These are phyloP conservation scores for Quercus tomentella DNA, from an alignment of 331 rosid genomes.

Conservation along the genomic window DNA sequence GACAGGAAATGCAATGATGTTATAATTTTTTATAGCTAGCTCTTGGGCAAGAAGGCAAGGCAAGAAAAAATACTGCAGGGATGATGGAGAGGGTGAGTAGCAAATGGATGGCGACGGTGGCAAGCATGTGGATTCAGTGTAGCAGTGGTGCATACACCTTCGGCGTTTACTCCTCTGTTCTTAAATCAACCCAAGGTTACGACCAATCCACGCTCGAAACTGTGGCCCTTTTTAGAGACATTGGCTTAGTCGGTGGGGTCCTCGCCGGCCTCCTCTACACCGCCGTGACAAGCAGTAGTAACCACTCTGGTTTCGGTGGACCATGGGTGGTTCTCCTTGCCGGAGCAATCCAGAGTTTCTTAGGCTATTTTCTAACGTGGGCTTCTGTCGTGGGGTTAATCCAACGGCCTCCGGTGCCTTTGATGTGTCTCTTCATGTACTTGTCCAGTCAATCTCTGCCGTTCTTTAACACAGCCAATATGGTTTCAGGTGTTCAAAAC, in stretches of 20 bases:
- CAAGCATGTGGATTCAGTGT: constrained; percentile 78
- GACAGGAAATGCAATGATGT: no score
- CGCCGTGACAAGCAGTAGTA: constrained; percentile 40
- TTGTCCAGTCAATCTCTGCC: constrained; percentile 60
- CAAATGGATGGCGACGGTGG: constrained; percentile 63
- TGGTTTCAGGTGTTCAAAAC: constrained; percentile 73
- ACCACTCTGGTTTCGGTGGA: constrained; percentile 16
- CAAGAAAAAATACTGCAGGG: neutral
- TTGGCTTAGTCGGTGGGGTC: constrained; percentile 78
- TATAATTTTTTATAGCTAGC: no score
- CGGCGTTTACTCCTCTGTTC: constrained; percentile 69
- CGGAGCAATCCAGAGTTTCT: constrained; percentile 61
- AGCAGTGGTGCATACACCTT: constrained; percentile 80
- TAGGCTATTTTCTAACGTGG: constrained; percentile 62
- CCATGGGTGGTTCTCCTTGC: constrained; percentile 72
- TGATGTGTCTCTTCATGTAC: constrained; percentile 70
- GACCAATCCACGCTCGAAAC: constrained; percentile 85
- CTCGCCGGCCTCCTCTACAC: constrained; percentile 78
- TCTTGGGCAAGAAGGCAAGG: no score
- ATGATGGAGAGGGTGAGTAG: constrained; percentile 27
- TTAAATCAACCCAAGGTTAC: constrained; percentile 70
- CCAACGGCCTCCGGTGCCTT: constrained; percentile 50
- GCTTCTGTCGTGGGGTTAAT: constrained; percentile 67
- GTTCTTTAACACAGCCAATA: constrained; percentile 68
- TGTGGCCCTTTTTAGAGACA: constrained; percentile 87